These are phyloP conservation scores for Apiotrichum siamense DNA, from an alignment of 1,284 basidiomycete species.

Conservation along the genomic window DNA sequence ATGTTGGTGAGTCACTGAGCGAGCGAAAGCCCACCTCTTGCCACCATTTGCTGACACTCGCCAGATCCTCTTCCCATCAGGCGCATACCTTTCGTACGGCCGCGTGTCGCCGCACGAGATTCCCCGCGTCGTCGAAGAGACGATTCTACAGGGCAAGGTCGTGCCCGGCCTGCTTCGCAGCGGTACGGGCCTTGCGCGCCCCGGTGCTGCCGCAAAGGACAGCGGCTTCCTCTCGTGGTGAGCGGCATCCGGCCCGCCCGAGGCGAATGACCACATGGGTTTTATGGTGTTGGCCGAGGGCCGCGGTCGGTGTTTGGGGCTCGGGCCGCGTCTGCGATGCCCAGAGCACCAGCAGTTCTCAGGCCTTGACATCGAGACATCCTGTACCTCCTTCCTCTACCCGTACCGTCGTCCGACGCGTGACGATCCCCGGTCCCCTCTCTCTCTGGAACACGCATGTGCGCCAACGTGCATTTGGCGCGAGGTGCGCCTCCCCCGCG, in stretches of 20 bases:
- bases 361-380: too few species aligned
- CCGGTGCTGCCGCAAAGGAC: conserved; percentile 13
- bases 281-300: too few species aligned
- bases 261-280: too few species aligned
- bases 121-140: conserved; percentile 76
- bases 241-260: not conserved
- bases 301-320: too few species aligned
- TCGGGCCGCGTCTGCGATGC: too few species aligned
- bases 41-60: conserved; percentile 1
- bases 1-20: conserved; percentile 68
- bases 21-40: not conserved
- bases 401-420: too few species aligned
- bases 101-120: conserved; percentile 83
- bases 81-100: conserved; percentile 84
- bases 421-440: too few species aligned
- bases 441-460: too few species aligned
- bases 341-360: too few species aligned
- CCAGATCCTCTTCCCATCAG: conserved; percentile 78
- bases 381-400: too few species aligned
- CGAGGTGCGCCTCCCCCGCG: too few species aligned
- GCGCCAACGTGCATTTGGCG: too few species aligned
- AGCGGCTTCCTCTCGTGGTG: conserved; percentile 31
- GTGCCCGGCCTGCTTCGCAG: conserved; percentile 75
- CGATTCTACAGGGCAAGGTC: conserved; percentile 73
- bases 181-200: conserved; percentile 60